phyloP scores from a whole-genome alignment of 768 basidiomycete genomes.

The Trametes punicea region DNA sequence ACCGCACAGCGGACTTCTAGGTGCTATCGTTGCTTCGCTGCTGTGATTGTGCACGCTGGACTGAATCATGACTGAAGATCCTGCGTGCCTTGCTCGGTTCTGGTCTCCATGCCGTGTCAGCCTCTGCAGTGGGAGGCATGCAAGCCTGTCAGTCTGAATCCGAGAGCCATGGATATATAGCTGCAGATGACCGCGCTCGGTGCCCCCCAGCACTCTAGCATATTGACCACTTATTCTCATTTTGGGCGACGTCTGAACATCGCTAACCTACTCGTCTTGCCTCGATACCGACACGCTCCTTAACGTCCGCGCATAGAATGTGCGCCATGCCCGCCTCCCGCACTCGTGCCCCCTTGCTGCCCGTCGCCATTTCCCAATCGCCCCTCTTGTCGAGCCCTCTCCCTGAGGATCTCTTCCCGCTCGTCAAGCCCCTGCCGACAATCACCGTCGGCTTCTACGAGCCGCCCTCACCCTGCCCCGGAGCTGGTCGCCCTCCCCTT shows the following conservation, averaged over 20 bases:
- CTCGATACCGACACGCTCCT: neutral
- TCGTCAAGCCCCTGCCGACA: conserved; percentile 15
- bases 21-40: neutral
- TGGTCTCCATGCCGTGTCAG: neutral
- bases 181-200: neutral
- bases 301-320: neutral
- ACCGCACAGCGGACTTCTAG: conserved; percentile 4
- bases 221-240: conserved; percentile 3
- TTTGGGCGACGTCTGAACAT: neutral
- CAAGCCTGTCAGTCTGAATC: neutral
- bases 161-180: neutral
- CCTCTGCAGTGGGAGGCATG: neutral
- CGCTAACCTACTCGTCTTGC: neutral
- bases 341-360: conserved; percentile 24
- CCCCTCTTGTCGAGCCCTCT: conserved; percentile 28
- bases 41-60: neutral
- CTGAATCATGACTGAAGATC: neutral
- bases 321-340: conserved; percentile 5
- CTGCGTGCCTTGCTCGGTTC: conserved; percentile 6
- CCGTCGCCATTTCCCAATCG: conserved; percentile 29
- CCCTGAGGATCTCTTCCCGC: conserved; percentile 20
- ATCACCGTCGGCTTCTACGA: conserved; percentile 11
- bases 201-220: conserved; percentile 13
- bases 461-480: neutral
- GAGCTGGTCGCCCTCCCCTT: neutral